Evolutionary conservation across 768 basidiomycete species (phyloP).

Genomic region (Brasilioporus rufonigricans): DNA sequence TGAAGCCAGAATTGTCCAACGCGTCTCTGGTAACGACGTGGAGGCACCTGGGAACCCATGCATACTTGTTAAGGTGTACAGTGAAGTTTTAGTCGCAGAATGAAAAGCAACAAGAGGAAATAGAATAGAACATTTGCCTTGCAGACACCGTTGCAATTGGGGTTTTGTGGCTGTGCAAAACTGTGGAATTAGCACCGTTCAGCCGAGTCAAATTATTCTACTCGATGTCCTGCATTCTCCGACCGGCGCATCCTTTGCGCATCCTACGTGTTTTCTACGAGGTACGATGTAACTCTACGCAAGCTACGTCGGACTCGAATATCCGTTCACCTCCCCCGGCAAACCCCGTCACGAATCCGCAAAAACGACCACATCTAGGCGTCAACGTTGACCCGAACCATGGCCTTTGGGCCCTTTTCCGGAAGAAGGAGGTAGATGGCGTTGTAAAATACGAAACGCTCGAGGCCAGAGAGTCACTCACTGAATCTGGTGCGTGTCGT

Average conservation of each 20-base stretch:
- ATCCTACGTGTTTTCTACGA: slow-evolving; percentile 10
- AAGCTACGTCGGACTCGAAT: not conserved
- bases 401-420: slow-evolving; percentile 77
- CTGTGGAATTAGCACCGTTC: not conserved
- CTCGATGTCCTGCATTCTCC: slow-evolving; percentile 24
- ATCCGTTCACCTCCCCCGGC: not conserved
- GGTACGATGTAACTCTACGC: slow-evolving; percentile 25
- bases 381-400: slow-evolving; percentile 56
- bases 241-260: slow-evolving; percentile 17
- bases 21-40: slow-evolving; percentile 2
- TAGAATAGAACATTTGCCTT: not conserved
- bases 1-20: slow-evolving; percentile 15
- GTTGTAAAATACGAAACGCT: slow-evolving; percentile 53
- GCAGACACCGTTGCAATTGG: not conserved
- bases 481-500: slow-evolving; percentile 36
- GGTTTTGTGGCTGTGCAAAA: slow-evolving; percentile 20
- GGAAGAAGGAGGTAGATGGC: slow-evolving; percentile 52
- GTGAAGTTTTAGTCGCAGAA: not conserved
- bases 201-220: not conserved
- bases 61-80: slow-evolving; percentile 2
- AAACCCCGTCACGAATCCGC: slow-evolving; percentile 19
- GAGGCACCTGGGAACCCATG: slow-evolving; percentile 1
- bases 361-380: slow-evolving; percentile 42
- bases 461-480: slow-evolving; percentile 31
- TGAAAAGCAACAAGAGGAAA: not conserved